phyloP scores from a whole-genome alignment of 2,329 filamentous ascomycete species.

The Trichoderma sp. region DNA sequence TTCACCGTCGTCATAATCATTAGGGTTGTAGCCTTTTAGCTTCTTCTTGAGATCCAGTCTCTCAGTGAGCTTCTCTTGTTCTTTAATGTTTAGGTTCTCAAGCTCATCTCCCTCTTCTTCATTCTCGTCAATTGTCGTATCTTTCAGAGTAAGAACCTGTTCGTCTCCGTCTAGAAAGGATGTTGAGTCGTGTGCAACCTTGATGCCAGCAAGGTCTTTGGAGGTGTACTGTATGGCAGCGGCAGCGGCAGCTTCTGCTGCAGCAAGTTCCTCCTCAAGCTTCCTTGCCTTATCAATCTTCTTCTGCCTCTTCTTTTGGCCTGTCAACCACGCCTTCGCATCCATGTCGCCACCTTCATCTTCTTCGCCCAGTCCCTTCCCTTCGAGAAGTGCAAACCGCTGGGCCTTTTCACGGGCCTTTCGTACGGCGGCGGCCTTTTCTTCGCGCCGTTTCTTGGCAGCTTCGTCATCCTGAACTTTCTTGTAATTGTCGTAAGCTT shows the following conservation, averaged over 20 bases:
- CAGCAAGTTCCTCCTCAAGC: conserved; percentile 72
- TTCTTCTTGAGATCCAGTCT: conserved; percentile 86
- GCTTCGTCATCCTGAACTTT: conserved; percentile 67
- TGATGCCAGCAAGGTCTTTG: conserved; percentile 83
- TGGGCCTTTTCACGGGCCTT: conserved; percentile 83
- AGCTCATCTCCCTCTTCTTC: conserved; percentile 90
- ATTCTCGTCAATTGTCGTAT: conserved; percentile 78
- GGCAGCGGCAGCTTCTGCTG: conserved; percentile 65
- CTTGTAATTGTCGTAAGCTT: conserved; percentile 70
- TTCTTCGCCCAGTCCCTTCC: conserved; percentile 77
- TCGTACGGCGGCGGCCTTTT: conserved; percentile 78
- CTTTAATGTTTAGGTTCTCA: conserved; percentile 70
- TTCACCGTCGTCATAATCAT: conserved; percentile 64
- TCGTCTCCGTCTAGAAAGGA: conserved; percentile 81
- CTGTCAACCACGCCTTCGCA: conserved; percentile 81
- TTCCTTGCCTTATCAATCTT: conserved; percentile 77
- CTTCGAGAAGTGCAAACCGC: conserved; percentile 72
- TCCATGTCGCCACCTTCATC: conserved; percentile 66
- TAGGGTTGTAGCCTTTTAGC: conserved; percentile 83
- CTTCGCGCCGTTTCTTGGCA: conserved; percentile 74
- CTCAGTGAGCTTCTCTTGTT: conserved; percentile 71
- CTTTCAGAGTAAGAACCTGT: conserved; percentile 91
- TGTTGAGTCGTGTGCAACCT: conserved; percentile 82
- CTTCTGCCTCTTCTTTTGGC: conserved; percentile 91
- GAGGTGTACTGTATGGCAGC: conserved; percentile 72